A percentile compares a stretch with the other conserved stretches of the same genome.
Conservation (phyloP, 1,139 yeast species). For the Kodamaea sp. region DNA sequence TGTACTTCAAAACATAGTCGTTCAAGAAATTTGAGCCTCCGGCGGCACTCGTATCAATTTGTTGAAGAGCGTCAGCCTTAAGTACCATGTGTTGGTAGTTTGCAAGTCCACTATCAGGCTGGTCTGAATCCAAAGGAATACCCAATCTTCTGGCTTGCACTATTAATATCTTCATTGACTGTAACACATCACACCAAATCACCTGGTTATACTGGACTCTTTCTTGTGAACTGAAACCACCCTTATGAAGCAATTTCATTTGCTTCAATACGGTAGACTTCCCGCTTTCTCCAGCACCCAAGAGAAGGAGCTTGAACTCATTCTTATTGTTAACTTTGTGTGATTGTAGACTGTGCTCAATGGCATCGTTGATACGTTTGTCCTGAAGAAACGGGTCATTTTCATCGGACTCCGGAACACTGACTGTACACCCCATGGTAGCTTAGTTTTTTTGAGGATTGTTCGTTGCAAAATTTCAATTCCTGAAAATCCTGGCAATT, state of each 20-base stretch:
- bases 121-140: slow-evolving; percentile 63
- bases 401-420: slow-evolving; percentile 50
- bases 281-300: slow-evolving; percentile 97
- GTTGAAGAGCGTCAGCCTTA: slow-evolving; percentile 58
- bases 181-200: slow-evolving; percentile 93
- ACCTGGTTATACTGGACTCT: slow-evolving; percentile 80
- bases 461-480: too few species aligned
- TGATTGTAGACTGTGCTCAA: slow-evolving; percentile 63
- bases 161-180: slow-evolving; percentile 81
- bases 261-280: slow-evolving; percentile 96
- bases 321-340: slow-evolving; percentile 49
- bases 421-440: slow-evolving; percentile 68
- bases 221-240: slow-evolving; percentile 82
- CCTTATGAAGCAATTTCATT: slow-evolving; percentile 80
- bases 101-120: slow-evolving; percentile 44
- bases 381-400: slow-evolving; percentile 52
- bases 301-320: slow-evolving; percentile 64
- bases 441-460: not conserved
- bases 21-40: slow-evolving; percentile 66
- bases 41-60: slow-evolving; percentile 65
- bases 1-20: slow-evolving; percentile 65
- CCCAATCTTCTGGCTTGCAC: slow-evolving; percentile 67
- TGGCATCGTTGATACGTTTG: slow-evolving; percentile 59
- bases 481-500: too few species aligned
- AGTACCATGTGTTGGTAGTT: slow-evolving; percentile 51